Conservation (phyloP, 108 stramenopile genomes). For the Bacterosira constricta region DNA sequence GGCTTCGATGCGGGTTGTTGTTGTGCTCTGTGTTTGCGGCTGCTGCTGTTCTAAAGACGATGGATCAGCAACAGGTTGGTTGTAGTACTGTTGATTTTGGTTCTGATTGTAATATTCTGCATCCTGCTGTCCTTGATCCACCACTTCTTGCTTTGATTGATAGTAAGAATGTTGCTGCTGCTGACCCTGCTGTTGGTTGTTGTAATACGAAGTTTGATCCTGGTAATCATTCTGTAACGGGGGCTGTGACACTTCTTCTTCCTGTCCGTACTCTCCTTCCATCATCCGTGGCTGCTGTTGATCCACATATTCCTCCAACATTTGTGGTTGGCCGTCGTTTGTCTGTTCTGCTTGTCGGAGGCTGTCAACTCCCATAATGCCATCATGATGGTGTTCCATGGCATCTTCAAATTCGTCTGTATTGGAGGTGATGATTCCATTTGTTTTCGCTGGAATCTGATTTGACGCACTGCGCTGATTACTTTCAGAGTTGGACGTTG, state of each 20-base stretch:
- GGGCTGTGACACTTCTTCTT: background rate
- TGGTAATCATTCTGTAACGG: too few species aligned
- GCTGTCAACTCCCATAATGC: background rate
- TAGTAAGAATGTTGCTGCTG: background rate
- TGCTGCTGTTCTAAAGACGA: background rate
- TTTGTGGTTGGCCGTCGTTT: background rate
- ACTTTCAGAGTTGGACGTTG: too few species aligned
- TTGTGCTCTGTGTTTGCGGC: constrained; percentile 4
- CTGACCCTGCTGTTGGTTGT: background rate
- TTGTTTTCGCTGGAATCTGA: too few species aligned
- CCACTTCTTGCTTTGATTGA: too few species aligned
- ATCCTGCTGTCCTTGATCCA: background rate
- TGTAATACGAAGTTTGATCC: too few species aligned
- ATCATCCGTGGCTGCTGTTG: too few species aligned
- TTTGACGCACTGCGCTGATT: too few species aligned
- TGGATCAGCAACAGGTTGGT: background rate
- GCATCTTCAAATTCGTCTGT: constrained; percentile 27
- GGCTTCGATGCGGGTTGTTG: constrained; percentile 30
- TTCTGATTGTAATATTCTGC: constrained; percentile 11
- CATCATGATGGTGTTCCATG: constrained; percentile 18
- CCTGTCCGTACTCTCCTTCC: too few species aligned
- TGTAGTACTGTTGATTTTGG: background rate
- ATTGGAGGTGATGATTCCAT: too few species aligned
- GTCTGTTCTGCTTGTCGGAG: too few species aligned
- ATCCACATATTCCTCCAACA: background rate